Evolutionary conservation across 768 basidiomycete genomes (phyloP).

Genomic region (Boletus edulis): DNA sequence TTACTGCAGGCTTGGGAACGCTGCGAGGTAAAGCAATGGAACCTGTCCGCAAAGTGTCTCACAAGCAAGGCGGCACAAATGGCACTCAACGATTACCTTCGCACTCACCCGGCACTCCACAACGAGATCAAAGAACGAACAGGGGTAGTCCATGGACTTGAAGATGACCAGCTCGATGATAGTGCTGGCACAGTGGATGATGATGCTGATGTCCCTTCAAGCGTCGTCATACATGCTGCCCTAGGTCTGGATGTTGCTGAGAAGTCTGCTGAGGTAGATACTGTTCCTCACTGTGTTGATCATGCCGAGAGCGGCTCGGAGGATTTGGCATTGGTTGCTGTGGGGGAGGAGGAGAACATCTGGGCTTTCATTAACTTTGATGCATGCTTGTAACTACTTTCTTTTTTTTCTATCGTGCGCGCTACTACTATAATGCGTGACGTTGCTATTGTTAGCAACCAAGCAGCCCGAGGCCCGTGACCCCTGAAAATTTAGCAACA

Average conservation of each 20-base stretch:
- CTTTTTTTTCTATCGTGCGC: no score
- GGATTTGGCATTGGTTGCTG: no score
- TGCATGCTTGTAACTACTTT: no score
- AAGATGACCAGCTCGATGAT: background rate
- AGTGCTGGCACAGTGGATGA: background rate
- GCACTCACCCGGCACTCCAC: constrained; percentile 3
- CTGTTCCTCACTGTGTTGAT: no score
- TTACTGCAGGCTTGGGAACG: constrained; percentile 14
- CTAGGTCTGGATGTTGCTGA: background rate
- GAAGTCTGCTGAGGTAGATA: no score
- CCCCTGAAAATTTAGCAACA: no score
- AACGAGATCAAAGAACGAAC: constrained; percentile 14
- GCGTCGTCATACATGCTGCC: constrained; percentile 1
- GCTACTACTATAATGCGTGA: no score
- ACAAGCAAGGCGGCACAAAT: constrained; percentile 12
- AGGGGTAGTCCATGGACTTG: background rate
- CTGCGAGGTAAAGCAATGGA: constrained; percentile 14
- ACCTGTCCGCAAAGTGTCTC: constrained; percentile 15
- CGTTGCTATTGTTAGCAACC: no score
- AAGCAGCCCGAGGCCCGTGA: no score
- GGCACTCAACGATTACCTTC: constrained; percentile 16
- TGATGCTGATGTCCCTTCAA: constrained; percentile 3
- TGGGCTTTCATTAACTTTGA: no score
- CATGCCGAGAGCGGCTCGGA: no score
- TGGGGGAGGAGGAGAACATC: no score